phyloP scores from a whole-genome alignment of 1,284 basidiomycete genomes.

The Puccinia hordei region DNA sequence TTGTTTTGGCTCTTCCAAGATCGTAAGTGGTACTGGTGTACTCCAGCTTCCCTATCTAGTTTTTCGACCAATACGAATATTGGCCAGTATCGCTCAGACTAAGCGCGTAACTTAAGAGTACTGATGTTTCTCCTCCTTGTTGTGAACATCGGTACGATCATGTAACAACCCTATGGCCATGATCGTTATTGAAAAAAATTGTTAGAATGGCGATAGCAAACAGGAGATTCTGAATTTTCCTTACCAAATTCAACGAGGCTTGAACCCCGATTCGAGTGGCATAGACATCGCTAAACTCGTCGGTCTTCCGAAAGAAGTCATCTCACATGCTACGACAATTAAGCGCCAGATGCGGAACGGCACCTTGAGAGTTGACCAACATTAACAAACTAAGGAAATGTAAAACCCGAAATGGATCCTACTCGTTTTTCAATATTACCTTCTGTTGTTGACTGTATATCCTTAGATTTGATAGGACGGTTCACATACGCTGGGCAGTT shows the following conservation, averaged over 20 bases:
- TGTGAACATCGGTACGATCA: not conserved
- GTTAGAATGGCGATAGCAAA: conserved; percentile 62
- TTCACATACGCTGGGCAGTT: no score
- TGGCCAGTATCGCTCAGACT: not conserved
- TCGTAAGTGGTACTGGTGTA: conserved; percentile 74
- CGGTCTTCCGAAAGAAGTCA: conserved; percentile 72
- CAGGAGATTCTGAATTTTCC: conserved; percentile 66
- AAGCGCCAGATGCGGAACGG: conserved; percentile 9
- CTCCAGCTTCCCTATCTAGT: conserved; percentile 69
- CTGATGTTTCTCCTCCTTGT: not conserved
- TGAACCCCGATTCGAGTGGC: conserved; percentile 89
- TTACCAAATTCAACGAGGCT: conserved; percentile 75
- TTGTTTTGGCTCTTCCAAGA: conserved; percentile 21
- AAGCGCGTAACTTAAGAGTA: not conserved
- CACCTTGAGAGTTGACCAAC: not conserved
- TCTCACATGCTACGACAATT: conserved; percentile 64
- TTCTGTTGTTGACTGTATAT: no score
- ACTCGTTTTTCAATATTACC: no score
- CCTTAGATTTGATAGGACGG: no score
- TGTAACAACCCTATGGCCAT: not conserved
- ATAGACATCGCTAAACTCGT: conserved; percentile 86
- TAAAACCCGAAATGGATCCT: no score
- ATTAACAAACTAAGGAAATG: not conserved
- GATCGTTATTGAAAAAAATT: not conserved
- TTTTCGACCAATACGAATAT: not conserved